Percentiles rank a stretch among this genome's conserved stretches.
phyloP scores from a whole-genome alignment of 1,139 yeast genomes.

The Blastobotrys petasosporus region DNA sequence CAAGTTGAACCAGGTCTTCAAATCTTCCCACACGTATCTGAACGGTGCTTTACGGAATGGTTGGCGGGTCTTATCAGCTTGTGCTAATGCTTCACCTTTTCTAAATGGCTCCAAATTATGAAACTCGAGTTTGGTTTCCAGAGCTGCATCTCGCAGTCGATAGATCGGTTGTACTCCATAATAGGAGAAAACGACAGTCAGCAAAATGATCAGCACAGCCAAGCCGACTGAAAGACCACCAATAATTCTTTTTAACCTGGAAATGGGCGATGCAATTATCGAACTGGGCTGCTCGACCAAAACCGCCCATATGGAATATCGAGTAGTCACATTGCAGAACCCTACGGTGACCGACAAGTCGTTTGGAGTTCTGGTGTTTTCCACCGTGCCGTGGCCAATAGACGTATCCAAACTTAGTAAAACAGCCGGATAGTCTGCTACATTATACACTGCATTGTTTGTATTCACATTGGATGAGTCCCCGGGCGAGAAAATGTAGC shows the following conservation, averaged over 20 bases:
- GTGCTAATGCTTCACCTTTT: too few species aligned
- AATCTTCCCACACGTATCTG: too few species aligned
- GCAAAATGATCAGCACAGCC: conserved; percentile 64
- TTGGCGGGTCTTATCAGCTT: too few species aligned
- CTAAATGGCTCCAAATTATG: conserved; percentile 11
- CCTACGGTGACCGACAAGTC: conserved; percentile 62
- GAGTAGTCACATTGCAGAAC: conserved; percentile 50
- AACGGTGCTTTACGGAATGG: too few species aligned
- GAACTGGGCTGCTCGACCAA: conserved; percentile 59
- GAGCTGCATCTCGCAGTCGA: conserved; percentile 77
- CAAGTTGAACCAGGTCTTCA: too few species aligned
- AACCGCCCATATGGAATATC: conserved; percentile 65
- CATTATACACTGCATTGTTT: conserved; percentile 16
- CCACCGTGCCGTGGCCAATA: conserved; percentile 45
- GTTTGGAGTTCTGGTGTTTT: conserved; percentile 41
- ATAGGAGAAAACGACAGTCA: conserved; percentile 78
- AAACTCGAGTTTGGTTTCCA: conserved; percentile 39
- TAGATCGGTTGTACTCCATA: conserved; percentile 83
- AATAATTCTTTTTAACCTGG: conserved; percentile 58
- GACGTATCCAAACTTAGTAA: conserved; percentile 36
- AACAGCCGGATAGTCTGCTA: conserved; percentile 34
- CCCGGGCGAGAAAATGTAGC: conserved; percentile 31
- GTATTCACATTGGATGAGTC: conserved; percentile 10
- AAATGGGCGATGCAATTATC: conserved; percentile 58
- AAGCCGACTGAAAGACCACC: conserved; percentile 76